These are phyloP conservation scores for Pelargonium cotyledonis DNA, from an alignment of 441 rosid species.

Conservation along the genomic window DNA sequence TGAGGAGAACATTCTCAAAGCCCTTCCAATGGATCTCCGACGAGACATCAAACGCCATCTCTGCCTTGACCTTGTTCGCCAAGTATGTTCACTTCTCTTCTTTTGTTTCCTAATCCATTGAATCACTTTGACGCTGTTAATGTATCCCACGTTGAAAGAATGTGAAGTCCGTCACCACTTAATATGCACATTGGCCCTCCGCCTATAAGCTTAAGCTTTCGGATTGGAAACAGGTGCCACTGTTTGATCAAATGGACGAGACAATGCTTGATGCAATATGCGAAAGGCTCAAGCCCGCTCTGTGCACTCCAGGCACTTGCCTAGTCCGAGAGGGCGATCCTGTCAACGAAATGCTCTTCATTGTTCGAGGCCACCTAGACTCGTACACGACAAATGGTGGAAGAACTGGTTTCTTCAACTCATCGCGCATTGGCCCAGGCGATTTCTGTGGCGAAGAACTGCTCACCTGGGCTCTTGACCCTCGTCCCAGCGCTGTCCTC, in stretches of 20 bases:
- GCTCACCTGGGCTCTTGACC: constrained; percentile 54
- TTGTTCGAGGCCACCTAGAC: constrained; percentile 45
- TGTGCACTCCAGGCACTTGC: constrained; percentile 33
- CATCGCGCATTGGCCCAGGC: constrained; percentile 43
- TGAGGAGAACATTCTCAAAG: constrained; percentile 40
- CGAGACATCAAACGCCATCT: constrained; percentile 52
- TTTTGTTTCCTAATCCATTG: not conserved
- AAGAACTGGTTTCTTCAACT: constrained; percentile 46
- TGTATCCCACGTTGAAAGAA: too few species aligned
- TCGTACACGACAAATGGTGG: constrained; percentile 59
- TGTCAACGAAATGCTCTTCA: constrained; percentile 52
- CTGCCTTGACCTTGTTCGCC: constrained; percentile 55
- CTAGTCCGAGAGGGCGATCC: constrained; percentile 55
- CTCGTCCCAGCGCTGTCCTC: constrained; percentile 36
- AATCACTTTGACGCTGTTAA: not conserved
- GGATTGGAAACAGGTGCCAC: constrained; percentile 35
- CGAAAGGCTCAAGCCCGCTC: constrained; percentile 46
- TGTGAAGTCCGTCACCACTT: too few species aligned
- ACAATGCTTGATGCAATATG: constrained; percentile 53
- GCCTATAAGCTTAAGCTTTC: too few species aligned
- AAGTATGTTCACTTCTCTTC: constrained; percentile 23
- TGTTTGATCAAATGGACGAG: constrained; percentile 54
- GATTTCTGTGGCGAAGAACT: constrained; percentile 63
- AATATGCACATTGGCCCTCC: too few species aligned
- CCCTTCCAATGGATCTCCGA: constrained; percentile 49